These are phyloP conservation scores for Globisporangium irregulare DNA, from an alignment of 352 stramenopile species.

Conservation along the genomic window DNA sequence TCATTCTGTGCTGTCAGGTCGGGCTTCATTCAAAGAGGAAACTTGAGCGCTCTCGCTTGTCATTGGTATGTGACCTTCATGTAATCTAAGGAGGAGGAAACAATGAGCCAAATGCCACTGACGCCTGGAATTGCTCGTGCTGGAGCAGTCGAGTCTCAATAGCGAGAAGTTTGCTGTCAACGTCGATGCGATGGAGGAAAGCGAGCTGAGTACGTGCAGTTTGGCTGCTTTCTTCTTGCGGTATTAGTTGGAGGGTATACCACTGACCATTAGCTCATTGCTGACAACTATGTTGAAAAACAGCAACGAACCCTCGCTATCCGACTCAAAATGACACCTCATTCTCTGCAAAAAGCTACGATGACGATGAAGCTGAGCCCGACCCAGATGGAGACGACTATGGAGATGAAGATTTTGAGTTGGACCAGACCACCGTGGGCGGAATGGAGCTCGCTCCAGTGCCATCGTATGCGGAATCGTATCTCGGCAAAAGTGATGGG, in stretches of 20 bases:
- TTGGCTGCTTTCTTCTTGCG: not conserved
- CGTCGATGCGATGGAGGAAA: constrained; percentile 48
- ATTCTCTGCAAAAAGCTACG: constrained; percentile 4
- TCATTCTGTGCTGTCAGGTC: constrained; percentile 32
- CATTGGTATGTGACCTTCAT: constrained; percentile 30
- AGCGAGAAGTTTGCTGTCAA: constrained; percentile 79
- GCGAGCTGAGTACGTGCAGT: constrained; percentile 31
- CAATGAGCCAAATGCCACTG: not conserved
- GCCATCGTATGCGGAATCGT: constrained; percentile 2
- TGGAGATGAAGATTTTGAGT: constrained; percentile 58
- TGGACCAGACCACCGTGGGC: constrained; percentile 48
- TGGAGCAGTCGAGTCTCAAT: constrained; percentile 56
- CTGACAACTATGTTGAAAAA: not conserved
- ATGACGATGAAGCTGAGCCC: constrained; percentile 18
- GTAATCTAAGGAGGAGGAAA: not conserved
- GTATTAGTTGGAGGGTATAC: not conserved
- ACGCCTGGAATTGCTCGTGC: not conserved
- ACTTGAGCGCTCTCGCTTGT: constrained; percentile 41
- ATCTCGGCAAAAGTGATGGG: not conserved
- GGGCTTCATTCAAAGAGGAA: constrained; percentile 41
- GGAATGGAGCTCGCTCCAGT: constrained; percentile 4
- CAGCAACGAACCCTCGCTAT: constrained; percentile 19
- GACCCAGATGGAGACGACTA: constrained; percentile 41
- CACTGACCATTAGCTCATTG: not conserved
- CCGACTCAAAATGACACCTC: constrained; percentile 3